These are phyloP conservation scores for Zanthoxylum bungeanum DNA, from an alignment of 345 rosid species.

Conservation along the genomic window DNA sequence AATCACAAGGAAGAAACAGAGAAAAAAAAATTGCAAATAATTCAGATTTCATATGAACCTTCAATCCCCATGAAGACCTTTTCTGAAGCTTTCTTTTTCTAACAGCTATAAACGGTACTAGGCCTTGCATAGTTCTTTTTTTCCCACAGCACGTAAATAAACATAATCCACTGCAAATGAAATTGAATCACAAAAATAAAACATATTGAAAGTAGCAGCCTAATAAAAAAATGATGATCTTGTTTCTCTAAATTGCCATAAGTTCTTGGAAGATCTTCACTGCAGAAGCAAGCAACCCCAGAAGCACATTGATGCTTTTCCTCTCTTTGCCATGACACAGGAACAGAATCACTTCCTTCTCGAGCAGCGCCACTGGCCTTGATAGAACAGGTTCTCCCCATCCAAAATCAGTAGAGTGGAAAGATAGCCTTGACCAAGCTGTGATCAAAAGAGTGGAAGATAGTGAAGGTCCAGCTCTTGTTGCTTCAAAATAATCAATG, in stretches of 20 bases:
- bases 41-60: constrained; percentile 4
- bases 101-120: not conserved
- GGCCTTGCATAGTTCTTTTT: not conserved
- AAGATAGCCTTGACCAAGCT: constrained; percentile 81
- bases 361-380: constrained; percentile 86
- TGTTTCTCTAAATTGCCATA: constrained; percentile 37
- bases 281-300: constrained; percentile 78
- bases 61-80: not conserved
- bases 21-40: not conserved
- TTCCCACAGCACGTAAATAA: not conserved
- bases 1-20: constrained; percentile 3
- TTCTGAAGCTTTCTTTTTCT: not conserved
- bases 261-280: constrained; percentile 66
- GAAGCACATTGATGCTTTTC: constrained; percentile 79
- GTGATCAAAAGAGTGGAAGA: constrained; percentile 82
- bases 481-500: constrained; percentile 83
- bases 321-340: constrained; percentile 80
- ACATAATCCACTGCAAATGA: constrained; percentile 3
- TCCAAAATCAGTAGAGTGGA: constrained; percentile 80
- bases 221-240: not conserved
- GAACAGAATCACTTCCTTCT: constrained; percentile 84
- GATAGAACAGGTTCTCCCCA: constrained; percentile 88
- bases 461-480: constrained; percentile 81
- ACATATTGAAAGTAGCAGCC: too few species aligned
- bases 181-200: constrained; percentile 8